Evolutionary conservation across 805 yeast species (phyloP), one percentile per base, ranked within the genome.

Genomic region (Pichia paraexigua): DNA sequence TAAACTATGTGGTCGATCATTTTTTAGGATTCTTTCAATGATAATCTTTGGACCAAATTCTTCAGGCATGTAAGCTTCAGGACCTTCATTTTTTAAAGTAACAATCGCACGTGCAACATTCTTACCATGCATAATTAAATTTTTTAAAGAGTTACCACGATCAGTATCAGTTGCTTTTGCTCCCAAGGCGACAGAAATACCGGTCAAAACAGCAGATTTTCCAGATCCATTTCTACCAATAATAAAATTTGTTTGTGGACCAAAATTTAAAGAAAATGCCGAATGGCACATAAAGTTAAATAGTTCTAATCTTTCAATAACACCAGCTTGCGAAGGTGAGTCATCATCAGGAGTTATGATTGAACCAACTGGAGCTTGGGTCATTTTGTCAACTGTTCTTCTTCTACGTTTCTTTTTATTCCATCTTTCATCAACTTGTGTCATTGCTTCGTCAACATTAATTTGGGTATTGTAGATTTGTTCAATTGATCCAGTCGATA

Each of bases 221-320:
- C 98, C 98, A 40, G 91, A 82, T 2, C 98, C 98, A 62, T 91
- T 91, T 51, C 85, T 75, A 21, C 98, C 98, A 41, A 87, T 84
- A 51, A 91, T 87, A 62, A 91, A 86, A 64, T 91, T 91, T 58
- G 91, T 74, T 49, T 83, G 79, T 0, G 92, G 90, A 1, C 94
- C 94, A 32, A 91, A 74, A 3, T 75, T 77, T 10, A 94, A 68
- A 51, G 80, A 82, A 60, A 94, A 87, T 50, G 87, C 79, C 45
- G 80, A 84, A 63, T 94, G 99, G 57, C 95, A 89, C 96, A 89
- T 89, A 65, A 89, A 89, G 69, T 89, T 88, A 53, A 77, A 75
- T 43, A 91, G 69, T 24, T 74, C 74, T 3, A 91, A 75, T 43
- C 73, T 72, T 58, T 78, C 77, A 42, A 91, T 83, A 42, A 80